Percentiles rank a stretch among this genome's conserved stretches.
phyloP scores from a whole-genome alignment of 2,329 filamentous ascomycete species.

The Penicillium sp. region DNA sequence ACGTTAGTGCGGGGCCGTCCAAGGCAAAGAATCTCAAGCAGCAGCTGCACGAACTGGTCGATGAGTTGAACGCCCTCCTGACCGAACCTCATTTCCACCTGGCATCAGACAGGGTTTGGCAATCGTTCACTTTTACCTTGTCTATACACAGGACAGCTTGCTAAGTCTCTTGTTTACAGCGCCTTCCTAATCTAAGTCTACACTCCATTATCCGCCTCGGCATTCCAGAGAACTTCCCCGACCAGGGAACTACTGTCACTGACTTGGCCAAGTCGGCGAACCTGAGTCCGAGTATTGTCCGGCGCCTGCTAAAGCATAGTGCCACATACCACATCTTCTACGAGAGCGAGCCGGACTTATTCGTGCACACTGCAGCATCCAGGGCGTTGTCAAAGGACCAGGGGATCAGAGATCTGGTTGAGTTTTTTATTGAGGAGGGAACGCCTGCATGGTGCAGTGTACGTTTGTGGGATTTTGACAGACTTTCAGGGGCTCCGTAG shows the following conservation, averaged over 20 bases:
- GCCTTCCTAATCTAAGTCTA: constrained; percentile 16
- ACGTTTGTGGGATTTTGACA: constrained; percentile 2
- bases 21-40: constrained; percentile 4
- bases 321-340: constrained; percentile 22
- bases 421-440: constrained; percentile 18
- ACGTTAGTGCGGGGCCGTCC: constrained; percentile 20
- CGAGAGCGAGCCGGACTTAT: constrained; percentile 15
- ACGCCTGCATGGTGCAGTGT: constrained; percentile 11
- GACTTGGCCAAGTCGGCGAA: constrained; percentile 14
- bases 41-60: constrained; percentile 16
- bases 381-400: constrained; percentile 18
- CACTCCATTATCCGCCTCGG: constrained; percentile 17
- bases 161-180: neutral
- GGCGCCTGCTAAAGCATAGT: constrained; percentile 17
- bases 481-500: too few species aligned
- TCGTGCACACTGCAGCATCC: constrained; percentile 22
- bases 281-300: constrained; percentile 15
- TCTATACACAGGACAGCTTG: too few species aligned
- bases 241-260: constrained; percentile 15
- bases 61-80: constrained; percentile 18
- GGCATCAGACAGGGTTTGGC: constrained; percentile 14
- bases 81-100: constrained; percentile 16
- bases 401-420: constrained; percentile 21
- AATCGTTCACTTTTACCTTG: neutral
- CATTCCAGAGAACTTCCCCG: constrained; percentile 17